A percentile compares a stretch with the other conserved stretches of the same genome.
Conservation (phyloP, 140 eudicot species). For the Cichorium intybus region DNA sequence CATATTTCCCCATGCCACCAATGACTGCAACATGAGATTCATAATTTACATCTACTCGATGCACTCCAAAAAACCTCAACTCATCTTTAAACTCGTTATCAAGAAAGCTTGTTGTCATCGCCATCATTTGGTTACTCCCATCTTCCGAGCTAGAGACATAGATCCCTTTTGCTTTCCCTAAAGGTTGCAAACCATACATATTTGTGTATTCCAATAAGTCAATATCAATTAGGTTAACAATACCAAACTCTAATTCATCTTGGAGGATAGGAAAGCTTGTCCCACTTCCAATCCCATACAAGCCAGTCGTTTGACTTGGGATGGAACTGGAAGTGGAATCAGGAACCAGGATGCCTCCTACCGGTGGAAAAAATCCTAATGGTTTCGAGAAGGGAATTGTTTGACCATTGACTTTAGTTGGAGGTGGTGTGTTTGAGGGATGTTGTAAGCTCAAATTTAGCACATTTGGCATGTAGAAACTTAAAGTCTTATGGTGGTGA, state of each 20-base stretch:
- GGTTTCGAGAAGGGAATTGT: slow-evolving; percentile 39
- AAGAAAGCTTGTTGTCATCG: slow-evolving; percentile 43
- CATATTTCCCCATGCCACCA: slow-evolving; percentile 63
- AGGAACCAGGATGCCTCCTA: slow-evolving; percentile 32
- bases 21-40: slow-evolving; percentile 60
- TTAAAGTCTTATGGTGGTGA: slow-evolving; percentile 30
- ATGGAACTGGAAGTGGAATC: slow-evolving; percentile 6
- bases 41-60: slow-evolving; percentile 19
- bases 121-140: slow-evolving; percentile 50
- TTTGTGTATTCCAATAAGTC: slow-evolving; percentile 34
- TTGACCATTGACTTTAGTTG: slow-evolving; percentile 22
- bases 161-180: slow-evolving; percentile 56
- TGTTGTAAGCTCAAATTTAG: slow-evolving; percentile 21
- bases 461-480: slow-evolving; percentile 51
- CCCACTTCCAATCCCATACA: slow-evolving; percentile 36
- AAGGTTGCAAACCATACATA: slow-evolving; percentile 19
- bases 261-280: slow-evolving; percentile 40
- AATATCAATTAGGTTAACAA: slow-evolving; percentile 42
- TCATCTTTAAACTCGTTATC: slow-evolving; percentile 30
- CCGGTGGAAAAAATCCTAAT: slow-evolving; percentile 40
- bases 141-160: slow-evolving; percentile 45
- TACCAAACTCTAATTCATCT: slow-evolving; percentile 47
- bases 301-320: slow-evolving; percentile 25
- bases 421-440: slow-evolving; percentile 25
- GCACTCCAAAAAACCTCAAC: slow-evolving; percentile 52